Percentiles rank a stretch among this genome's conserved stretches.
These are phyloP conservation scores for Oemleria cerasiformis DNA, from an alignment of 306 rosid genomes.

Conservation along the genomic window DNA sequence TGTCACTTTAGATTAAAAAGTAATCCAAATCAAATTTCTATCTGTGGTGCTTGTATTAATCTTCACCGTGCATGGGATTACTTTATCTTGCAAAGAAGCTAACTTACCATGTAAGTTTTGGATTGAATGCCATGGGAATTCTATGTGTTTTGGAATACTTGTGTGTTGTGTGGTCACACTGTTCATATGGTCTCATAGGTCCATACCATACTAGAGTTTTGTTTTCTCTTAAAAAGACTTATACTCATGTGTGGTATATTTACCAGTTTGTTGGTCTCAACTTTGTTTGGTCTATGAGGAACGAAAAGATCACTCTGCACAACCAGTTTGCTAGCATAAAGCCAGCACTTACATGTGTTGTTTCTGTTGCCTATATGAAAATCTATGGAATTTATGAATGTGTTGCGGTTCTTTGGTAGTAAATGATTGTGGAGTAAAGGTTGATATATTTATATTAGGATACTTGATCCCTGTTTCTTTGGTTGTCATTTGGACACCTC, in stretches of 20 bases:
- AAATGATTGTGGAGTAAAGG: constrained; percentile 1
- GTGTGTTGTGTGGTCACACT: background rate
- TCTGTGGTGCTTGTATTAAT: background rate
- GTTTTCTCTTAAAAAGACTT: background rate
- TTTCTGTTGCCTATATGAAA: constrained; percentile 1
- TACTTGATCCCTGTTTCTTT: constrained; percentile 13
- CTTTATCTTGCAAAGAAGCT: background rate
- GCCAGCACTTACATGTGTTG: background rate
- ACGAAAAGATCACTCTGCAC: background rate
- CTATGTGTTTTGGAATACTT: background rate
- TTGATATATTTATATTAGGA: constrained; percentile 6
- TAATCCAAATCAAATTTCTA: background rate
- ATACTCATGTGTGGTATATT: background rate
- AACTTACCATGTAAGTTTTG: background rate
- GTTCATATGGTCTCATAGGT: background rate
- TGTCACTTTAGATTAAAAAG: background rate
- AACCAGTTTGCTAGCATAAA: background rate
- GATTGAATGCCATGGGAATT: background rate
- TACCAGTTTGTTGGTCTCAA: constrained; percentile 4
- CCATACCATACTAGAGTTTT: background rate
- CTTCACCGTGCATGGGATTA: background rate
- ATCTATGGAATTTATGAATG: background rate
- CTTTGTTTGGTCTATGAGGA: background rate
- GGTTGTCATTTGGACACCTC: background rate
- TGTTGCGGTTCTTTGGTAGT: background rate